phyloP scores from a whole-genome alignment of 768 basidiomycete genomes.

The Termitomyces sp. region DNA sequence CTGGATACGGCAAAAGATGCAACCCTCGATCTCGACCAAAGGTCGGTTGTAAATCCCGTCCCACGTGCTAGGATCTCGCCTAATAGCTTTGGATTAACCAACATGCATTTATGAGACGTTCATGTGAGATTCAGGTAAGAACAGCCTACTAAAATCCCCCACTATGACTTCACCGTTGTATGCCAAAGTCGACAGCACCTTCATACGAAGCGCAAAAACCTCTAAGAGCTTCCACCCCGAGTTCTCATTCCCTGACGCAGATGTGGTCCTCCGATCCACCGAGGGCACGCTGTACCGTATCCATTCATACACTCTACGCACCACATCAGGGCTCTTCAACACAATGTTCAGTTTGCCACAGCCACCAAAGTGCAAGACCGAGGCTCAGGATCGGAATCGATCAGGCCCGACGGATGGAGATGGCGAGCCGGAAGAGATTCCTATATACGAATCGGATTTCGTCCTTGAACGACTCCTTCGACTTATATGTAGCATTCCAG shows the following conservation, averaged over 20 bases:
- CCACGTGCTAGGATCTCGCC: constrained; percentile 18
- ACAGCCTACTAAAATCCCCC: constrained; percentile 7
- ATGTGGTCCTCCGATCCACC: constrained; percentile 32
- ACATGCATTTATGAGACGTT: constrained; percentile 15
- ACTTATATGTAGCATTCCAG: constrained; percentile 50
- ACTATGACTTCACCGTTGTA: constrained; percentile 16
- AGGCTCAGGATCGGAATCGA: constrained; percentile 1
- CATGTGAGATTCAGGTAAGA: constrained; percentile 2
- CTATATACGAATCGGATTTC: constrained; percentile 34
- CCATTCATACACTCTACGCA: constrained; percentile 49
- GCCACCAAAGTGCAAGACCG: constrained; percentile 13
- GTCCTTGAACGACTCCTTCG: constrained; percentile 51
- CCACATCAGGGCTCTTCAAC: constrained; percentile 55
- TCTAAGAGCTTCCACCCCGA: constrained; percentile 22
- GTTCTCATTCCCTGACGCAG: constrained; percentile 28
- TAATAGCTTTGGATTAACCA: constrained; percentile 14
- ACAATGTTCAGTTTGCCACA: constrained; percentile 59
- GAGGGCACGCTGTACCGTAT: constrained; percentile 50
- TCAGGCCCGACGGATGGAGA: neutral
- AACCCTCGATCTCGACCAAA: constrained; percentile 8
- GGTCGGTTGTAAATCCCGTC: constrained; percentile 11
- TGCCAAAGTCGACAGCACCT: constrained; percentile 6
- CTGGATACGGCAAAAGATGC: constrained; percentile 10
- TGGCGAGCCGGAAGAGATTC: constrained; percentile 19
- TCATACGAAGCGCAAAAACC: neutral